Conservation (phyloP, 2,329 filamentous ascomycete species). For the Xylaria sp. region DNA sequence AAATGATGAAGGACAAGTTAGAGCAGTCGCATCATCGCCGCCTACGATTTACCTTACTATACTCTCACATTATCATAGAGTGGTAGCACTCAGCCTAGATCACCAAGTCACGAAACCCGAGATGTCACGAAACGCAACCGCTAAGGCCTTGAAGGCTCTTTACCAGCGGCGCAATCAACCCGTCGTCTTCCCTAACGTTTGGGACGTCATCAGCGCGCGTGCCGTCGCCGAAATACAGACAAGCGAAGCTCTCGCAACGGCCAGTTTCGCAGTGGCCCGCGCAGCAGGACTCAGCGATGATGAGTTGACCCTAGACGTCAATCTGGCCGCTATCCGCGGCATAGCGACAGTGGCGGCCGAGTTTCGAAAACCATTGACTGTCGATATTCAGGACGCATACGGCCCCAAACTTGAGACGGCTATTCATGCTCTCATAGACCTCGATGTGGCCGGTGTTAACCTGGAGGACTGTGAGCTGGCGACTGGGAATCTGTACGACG, state of each 20-base stretch:
- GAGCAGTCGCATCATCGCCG: background rate
- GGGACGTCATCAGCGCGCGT: slow-evolving; percentile 57
- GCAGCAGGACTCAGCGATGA: slow-evolving; percentile 53
- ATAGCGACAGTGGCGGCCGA: slow-evolving; percentile 53
- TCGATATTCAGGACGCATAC: slow-evolving; percentile 66
- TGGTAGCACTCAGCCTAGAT: background rate
- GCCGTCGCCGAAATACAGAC: slow-evolving; percentile 53
- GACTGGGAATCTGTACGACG: slow-evolving; percentile 51
- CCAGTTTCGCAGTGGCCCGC: slow-evolving; percentile 55
- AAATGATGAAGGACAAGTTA: background rate
- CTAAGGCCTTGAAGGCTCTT: slow-evolving; percentile 28
- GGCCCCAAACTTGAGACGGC: slow-evolving; percentile 54
- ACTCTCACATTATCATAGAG: background rate
- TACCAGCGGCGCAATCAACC: slow-evolving; percentile 51
- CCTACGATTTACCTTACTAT: background rate
- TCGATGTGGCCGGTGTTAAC: slow-evolving; percentile 64
- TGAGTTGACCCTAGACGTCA: slow-evolving; percentile 56
- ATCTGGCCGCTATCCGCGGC: slow-evolving; percentile 55
- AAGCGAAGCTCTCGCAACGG: slow-evolving; percentile 54
- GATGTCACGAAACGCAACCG: slow-evolving; percentile 23
- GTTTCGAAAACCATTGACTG: slow-evolving; percentile 56
- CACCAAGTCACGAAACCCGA: slow-evolving; percentile 2
- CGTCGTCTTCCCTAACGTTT: slow-evolving; percentile 61
- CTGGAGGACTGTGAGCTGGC: slow-evolving; percentile 60
- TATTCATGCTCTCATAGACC: slow-evolving; percentile 54